Conservation (phyloP, 176 grass and related monocot species). For the Avena eriantha region DNA sequence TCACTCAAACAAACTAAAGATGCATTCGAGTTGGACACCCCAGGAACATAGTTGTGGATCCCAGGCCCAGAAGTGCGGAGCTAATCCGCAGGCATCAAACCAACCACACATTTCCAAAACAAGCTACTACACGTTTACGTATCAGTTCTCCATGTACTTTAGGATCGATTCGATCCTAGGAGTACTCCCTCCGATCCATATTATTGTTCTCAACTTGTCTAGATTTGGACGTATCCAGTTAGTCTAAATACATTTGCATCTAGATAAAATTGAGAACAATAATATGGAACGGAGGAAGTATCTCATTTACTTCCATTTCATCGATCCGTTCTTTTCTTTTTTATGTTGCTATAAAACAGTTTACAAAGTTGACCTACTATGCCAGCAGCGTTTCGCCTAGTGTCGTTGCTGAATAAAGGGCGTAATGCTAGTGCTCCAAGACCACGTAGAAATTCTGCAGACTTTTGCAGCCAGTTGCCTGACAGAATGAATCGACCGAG, state of each 20-base stretch:
- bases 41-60: background rate
- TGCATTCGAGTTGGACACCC: background rate
- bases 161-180: background rate
- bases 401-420: background rate
- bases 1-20: background rate
- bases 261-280: too few relatives aligned
- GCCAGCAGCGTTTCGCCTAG: too few relatives aligned
- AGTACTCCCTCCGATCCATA: too few relatives aligned
- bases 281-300: background rate
- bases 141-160: background rate
- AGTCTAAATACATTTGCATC: too few relatives aligned
- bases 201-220: too few relatives aligned
- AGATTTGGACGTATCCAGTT: too few relatives aligned
- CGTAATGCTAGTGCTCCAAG: background rate
- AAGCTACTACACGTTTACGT: background rate
- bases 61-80: background rate
- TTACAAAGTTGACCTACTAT: background rate
- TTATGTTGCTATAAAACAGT: background rate
- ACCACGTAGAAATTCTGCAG: background rate
- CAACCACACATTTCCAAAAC: background rate
- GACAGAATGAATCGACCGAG: conserved; percentile 21
- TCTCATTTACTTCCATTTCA: background rate
- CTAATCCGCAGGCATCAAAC: background rate
- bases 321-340: background rate
- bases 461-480: background rate